These are phyloP conservation scores for Dryadomyces quercus-mongolicae DNA, from an alignment of 2,329 filamentous ascomycete genomes.

Conservation along the genomic window DNA sequence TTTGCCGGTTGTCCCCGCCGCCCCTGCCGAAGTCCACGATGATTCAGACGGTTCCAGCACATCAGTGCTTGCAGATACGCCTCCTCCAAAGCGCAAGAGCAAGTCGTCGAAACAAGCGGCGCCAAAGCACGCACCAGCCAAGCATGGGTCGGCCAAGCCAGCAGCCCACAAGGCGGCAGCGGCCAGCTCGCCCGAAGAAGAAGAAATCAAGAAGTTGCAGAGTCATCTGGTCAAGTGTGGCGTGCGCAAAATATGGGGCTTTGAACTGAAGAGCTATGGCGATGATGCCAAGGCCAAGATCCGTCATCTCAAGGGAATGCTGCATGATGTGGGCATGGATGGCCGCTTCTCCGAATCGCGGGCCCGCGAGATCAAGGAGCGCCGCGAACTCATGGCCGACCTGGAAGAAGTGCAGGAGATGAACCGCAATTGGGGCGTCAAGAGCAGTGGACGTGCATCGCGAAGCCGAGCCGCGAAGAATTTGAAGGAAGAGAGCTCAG, in stretches of 20 bases:
- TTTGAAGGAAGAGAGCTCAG: conserved; percentile 12
- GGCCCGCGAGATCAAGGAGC: conserved; percentile 77
- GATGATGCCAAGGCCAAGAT: conserved; percentile 70
- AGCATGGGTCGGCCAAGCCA: neutral
- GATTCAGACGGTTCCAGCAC: conserved; percentile 52
- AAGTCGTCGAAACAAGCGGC: conserved; percentile 31
- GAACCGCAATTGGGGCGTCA: conserved; percentile 62
- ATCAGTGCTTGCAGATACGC: conserved; percentile 63
- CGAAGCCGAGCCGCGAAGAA: conserved; percentile 23
- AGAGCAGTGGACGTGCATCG: conserved; percentile 25
- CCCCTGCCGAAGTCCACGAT: neutral
- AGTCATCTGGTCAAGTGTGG: conserved; percentile 81
- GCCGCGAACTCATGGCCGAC: conserved; percentile 72
- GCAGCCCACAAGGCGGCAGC: conserved; percentile 16
- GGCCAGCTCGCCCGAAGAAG: conserved; percentile 48
- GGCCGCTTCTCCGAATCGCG: conserved; percentile 79
- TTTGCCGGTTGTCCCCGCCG: neutral
- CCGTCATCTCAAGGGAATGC: conserved; percentile 63
- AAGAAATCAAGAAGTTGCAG: conserved; percentile 80
- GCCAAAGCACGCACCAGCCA: neutral
- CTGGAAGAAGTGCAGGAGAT: conserved; percentile 76
- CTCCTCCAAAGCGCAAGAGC: conserved; percentile 11
- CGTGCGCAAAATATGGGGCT: conserved; percentile 81
- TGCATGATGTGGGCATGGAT: conserved; percentile 74
- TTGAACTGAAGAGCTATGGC: conserved; percentile 65